Percentiles rank a stretch among this genome's conserved stretches.
phyloP scores from a whole-genome alignment of 164 flowering plant genomes.

The Magnolia kwangsiensis region DNA sequence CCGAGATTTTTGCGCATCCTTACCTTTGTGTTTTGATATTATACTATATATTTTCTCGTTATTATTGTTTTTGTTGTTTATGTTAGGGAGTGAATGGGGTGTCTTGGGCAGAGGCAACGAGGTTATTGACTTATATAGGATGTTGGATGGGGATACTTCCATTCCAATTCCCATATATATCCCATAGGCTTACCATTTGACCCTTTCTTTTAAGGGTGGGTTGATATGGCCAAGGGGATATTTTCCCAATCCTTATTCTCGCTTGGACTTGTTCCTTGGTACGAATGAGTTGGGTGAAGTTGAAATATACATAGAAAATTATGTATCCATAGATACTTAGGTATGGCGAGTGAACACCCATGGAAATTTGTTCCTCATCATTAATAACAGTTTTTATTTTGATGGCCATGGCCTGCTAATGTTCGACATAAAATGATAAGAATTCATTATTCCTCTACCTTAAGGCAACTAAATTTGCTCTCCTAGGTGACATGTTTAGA shows the following conservation, averaged over 20 bases:
- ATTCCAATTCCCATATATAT: too few species aligned
- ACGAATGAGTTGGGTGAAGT: not conserved
- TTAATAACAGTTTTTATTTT: too few species aligned
- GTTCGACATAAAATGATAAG: not conserved
- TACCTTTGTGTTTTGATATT: too few species aligned
- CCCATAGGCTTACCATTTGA: too few species aligned
- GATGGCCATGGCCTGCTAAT: not conserved
- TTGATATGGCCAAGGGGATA: not conserved
- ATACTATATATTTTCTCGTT: too few species aligned
- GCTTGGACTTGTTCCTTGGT: not conserved
- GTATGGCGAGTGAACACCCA: not conserved
- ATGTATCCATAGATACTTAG: not conserved
- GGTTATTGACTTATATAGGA: too few species aligned
- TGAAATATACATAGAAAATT: not conserved
- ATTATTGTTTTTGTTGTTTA: not conserved
- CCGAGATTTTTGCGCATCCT: not conserved
- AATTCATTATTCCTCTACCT: too few species aligned
- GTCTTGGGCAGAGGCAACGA: too few species aligned
- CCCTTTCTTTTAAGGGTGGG: not conserved
- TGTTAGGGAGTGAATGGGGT: too few species aligned
- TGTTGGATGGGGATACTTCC: too few species aligned
- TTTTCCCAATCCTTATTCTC: not conserved
- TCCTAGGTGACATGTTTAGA: not conserved
- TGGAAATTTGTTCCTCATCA: not conserved
- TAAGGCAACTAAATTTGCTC: not conserved